These are phyloP conservation scores for Knoxdaviesia proteae DNA, from an alignment of 2,329 filamentous ascomycete genomes.

Conservation along the genomic window DNA sequence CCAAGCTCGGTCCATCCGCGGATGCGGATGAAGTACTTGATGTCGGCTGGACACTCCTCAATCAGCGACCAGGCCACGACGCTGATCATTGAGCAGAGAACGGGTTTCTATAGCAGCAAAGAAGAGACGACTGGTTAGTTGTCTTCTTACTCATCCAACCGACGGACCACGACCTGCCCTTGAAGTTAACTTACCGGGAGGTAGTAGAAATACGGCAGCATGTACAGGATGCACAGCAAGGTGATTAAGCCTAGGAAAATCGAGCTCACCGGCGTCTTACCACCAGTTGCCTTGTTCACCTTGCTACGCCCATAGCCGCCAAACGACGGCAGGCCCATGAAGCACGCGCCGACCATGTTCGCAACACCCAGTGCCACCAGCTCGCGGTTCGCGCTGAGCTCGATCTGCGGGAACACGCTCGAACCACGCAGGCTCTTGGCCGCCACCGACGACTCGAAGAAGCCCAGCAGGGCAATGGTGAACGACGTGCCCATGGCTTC, in stretches of 20 bases:
- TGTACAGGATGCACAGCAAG: conserved; percentile 56
- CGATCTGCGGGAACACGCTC: conserved; percentile 55
- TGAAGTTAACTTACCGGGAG: conserved; percentile 48
- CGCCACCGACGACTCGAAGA: conserved; percentile 93
- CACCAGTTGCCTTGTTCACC: conserved; percentile 80
- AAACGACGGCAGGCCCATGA: conserved; percentile 84
- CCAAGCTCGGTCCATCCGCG: conserved; percentile 68
- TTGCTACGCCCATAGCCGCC: conserved; percentile 93
- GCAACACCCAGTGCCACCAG: conserved; percentile 78
- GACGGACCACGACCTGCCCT: not conserved
- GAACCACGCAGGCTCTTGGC: conserved; percentile 67
- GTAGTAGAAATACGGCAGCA: conserved; percentile 85
- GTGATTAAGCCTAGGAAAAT: conserved; percentile 71
- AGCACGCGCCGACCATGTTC: conserved; percentile 78
- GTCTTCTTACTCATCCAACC: no score
- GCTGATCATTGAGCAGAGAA: conserved; percentile 81
- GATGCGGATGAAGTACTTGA: conserved; percentile 73
- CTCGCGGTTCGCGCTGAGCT: conserved; percentile 77
- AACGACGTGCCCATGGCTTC: conserved; percentile 82
- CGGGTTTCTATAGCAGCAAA: conserved; percentile 47
- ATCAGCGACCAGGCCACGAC: conserved; percentile 89
- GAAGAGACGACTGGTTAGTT: not conserved
- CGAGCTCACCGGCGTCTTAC: conserved; percentile 82
- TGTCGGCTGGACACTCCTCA: conserved; percentile 85
- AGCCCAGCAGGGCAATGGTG: conserved; percentile 84